Evolutionary conservation across 148 eudicot genomes (phyloP).

Genomic region (Hydrangea macrophylla): DNA sequence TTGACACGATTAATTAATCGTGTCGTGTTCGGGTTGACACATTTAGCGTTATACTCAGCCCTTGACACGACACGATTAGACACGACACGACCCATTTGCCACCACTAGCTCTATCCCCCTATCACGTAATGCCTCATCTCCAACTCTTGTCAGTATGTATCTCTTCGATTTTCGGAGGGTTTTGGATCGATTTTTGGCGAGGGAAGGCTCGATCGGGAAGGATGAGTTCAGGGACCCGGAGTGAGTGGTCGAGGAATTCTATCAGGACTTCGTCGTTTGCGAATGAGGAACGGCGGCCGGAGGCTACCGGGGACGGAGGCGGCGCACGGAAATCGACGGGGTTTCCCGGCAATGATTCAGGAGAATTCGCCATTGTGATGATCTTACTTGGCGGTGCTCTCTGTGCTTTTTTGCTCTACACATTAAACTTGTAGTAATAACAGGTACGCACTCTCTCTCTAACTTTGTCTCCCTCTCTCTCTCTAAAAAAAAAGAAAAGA

Average conservation of each 20-base stretch:
- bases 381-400: neutral
- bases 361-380: conserved; percentile 21
- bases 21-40: too few species aligned
- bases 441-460: neutral
- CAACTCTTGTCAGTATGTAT: too few species aligned
- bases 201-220: conserved; percentile 76
- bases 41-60: too few species aligned
- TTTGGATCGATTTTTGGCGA: conserved; percentile 40
- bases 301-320: conserved; percentile 77
- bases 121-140: too few species aligned
- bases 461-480: neutral
- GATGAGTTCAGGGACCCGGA: conserved; percentile 66
- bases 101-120: too few species aligned
- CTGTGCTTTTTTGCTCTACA: too few species aligned
- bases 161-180: conserved; percentile 54
- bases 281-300: conserved; percentile 68
- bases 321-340: conserved; percentile 73
- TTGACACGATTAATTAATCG: too few species aligned
- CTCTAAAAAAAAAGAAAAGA: conserved; percentile 10
- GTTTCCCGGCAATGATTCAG: conserved; percentile 21
- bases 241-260: conserved; percentile 57
- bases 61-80: too few species aligned
- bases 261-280: conserved; percentile 67
- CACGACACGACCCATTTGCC: too few species aligned
- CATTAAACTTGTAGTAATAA: too few species aligned